phyloP scores from a whole-genome alignment of 192 early-diverging fungal genomes.

The Podila epicladia region DNA sequence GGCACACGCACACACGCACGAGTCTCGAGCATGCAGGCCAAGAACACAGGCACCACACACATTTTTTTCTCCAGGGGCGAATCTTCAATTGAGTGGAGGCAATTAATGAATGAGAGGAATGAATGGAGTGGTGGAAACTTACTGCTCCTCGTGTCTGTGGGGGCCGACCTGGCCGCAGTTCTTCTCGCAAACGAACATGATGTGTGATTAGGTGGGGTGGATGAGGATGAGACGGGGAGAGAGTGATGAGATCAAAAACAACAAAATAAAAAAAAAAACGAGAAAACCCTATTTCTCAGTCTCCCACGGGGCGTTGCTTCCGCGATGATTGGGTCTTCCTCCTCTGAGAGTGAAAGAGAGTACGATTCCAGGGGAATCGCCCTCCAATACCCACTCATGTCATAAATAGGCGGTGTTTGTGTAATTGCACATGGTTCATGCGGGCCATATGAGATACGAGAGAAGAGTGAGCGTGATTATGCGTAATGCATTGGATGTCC shows the following conservation, averaged over 20 bases:
- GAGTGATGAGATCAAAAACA: conserved; percentile 6
- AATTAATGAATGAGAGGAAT: neutral
- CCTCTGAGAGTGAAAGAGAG: neutral
- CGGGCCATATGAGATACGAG: neutral
- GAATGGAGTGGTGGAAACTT: conserved; percentile 1
- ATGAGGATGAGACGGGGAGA: neutral
- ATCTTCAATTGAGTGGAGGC: neutral
- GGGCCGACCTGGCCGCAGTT: conserved; percentile 41
- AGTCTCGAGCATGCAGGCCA: no score
- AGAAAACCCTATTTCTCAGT: neutral
- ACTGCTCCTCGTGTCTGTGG: conserved; percentile 54
- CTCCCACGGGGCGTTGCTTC: conserved; percentile 3
- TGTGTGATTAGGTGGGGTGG: neutral
- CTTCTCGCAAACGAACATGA: conserved; percentile 21
- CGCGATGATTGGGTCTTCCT: neutral
- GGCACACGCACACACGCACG: neutral
- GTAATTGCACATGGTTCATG: no score
- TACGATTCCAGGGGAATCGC: no score
- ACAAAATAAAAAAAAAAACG: neutral
- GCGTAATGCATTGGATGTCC: no score
- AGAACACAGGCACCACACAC: no score
- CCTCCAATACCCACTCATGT: no score
- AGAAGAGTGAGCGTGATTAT: neutral
- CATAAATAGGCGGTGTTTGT: no score
- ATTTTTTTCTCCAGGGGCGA: no score